A percentile compares a stretch with the other conserved stretches of the same genome.
These are phyloP conservation scores for Apiotrichum sp. DNA, from an alignment of 1,284 basidiomycete species.

Conservation along the genomic window DNA sequence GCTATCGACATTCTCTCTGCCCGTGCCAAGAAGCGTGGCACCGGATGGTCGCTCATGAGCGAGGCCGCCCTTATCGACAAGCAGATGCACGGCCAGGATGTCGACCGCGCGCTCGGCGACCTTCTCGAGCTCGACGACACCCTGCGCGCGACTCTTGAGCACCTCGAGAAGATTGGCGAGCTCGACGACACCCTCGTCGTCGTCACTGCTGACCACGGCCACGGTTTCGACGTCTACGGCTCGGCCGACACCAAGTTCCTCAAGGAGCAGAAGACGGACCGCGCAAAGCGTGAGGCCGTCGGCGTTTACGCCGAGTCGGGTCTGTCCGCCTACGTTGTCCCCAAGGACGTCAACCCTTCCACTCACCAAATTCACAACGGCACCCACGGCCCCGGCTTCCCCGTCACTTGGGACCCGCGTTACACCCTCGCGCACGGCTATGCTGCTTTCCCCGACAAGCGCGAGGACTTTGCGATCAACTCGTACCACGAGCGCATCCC, in stretches of 20 bases:
- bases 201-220: conserved; percentile 48
- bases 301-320: conserved; percentile 44
- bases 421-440: conserved; percentile 46
- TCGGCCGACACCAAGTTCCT: conserved; percentile 45
- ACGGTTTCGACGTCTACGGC: conserved; percentile 45
- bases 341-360: conserved; percentile 30
- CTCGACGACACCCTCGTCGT: conserved; percentile 47
- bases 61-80: conserved; percentile 49
- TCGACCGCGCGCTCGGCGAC: conserved; percentile 48
- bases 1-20: conserved; percentile 46
- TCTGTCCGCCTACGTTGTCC: conserved; percentile 40
- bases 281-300: conserved; percentile 44
- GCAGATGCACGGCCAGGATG: conserved; percentile 46
- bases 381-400: conserved; percentile 43
- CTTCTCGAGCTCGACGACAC: conserved; percentile 50
- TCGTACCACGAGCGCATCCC: conserved; percentile 38
- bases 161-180: conserved; percentile 46
- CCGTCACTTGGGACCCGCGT: conserved; percentile 46
- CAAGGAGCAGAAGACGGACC: conserved; percentile 32
- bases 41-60: conserved; percentile 47
- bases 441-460: conserved; percentile 42
- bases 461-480: conserved; percentile 37
- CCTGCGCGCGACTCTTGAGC: conserved; percentile 42
- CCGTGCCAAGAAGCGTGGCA: conserved; percentile 40
- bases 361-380: conserved; percentile 29